phyloP scores from a whole-genome alignment of 306 rosid species.

The Herpetospermum pedunculosum region DNA sequence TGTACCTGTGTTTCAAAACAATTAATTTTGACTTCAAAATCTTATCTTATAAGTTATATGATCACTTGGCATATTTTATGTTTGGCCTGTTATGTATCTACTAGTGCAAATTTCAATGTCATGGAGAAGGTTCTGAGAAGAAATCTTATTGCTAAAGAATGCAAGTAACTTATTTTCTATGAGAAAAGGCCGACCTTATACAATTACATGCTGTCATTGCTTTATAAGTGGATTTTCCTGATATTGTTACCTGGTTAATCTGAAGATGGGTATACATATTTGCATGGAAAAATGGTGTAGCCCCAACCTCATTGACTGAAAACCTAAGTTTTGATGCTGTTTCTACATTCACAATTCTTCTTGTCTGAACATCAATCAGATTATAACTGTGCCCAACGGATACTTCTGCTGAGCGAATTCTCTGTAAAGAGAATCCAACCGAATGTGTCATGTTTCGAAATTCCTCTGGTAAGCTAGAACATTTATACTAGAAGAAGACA shows the following conservation, averaged over 20 bases:
- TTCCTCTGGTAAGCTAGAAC: neutral
- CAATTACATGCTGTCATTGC: neutral
- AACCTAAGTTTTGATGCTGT: slow-evolving; percentile 54
- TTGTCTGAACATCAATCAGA: slow-evolving; percentile 45
- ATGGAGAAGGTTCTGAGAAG: neutral
- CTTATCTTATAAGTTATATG: neutral
- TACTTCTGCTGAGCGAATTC: slow-evolving; percentile 43
- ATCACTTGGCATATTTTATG: neutral
- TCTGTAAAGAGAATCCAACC: slow-evolving; percentile 30
- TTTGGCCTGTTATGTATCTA: neutral
- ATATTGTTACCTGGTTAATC: slow-evolving; percentile 41
- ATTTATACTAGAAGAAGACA: slow-evolving; percentile 9
- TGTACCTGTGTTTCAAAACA: slow-evolving; percentile 32
- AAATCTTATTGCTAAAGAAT: neutral
- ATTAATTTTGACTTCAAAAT: neutral
- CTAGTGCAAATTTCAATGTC: neutral
- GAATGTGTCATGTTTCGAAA: neutral
- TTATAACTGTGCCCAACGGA: slow-evolving; percentile 59
- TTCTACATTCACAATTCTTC: slow-evolving; percentile 58
- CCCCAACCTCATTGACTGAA: slow-evolving; percentile 48
- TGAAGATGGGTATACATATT: slow-evolving; percentile 67
- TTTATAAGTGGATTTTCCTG: neutral
- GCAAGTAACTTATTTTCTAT: neutral
- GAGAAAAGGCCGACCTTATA: neutral
- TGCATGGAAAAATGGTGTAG: slow-evolving; percentile 60